These are phyloP conservation scores for Sporothrix sp. DNA, from an alignment of 2,329 filamentous ascomycete species.

Conservation along the genomic window DNA sequence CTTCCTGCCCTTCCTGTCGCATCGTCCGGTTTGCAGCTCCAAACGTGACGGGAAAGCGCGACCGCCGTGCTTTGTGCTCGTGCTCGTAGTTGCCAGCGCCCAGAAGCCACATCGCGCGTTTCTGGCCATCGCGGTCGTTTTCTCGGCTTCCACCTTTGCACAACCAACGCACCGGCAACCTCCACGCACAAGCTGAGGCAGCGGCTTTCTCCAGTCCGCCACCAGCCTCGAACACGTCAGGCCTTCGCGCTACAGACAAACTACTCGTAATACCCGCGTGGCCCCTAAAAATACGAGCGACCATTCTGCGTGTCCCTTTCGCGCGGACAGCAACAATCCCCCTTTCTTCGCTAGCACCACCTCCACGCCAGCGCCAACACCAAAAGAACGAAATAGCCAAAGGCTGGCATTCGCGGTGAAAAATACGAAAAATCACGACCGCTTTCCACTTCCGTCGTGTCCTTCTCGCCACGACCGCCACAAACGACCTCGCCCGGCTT, in stretches of 20 bases:
- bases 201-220: background rate
- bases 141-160: background rate
- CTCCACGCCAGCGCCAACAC: background rate
- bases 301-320: background rate
- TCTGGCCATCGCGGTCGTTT: slow-evolving; percentile 3
- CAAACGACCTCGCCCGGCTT: slow-evolving; percentile 12
- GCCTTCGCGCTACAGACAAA: background rate
- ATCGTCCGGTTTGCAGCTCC: background rate
- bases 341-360: slow-evolving; percentile 3
- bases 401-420: too few relatives aligned
- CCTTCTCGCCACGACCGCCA: background rate
- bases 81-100: too few relatives aligned
- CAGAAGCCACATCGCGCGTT: slow-evolving; percentile 9
- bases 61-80: background rate
- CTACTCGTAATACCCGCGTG: background rate
- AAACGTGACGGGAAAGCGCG: background rate
- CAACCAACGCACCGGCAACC: too few relatives aligned
- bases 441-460: slow-evolving; percentile 3
- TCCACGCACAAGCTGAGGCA: too few relatives aligned
- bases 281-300: slow-evolving; percentile 6
- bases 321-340: background rate
- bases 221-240: slow-evolving; percentile 1
- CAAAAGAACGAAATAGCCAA: too few relatives aligned
- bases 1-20: slow-evolving; percentile 9
- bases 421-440: background rate